phyloP scores from a whole-genome alignment of 2,329 filamentous ascomycete species.

The Xylaria sp. region DNA sequence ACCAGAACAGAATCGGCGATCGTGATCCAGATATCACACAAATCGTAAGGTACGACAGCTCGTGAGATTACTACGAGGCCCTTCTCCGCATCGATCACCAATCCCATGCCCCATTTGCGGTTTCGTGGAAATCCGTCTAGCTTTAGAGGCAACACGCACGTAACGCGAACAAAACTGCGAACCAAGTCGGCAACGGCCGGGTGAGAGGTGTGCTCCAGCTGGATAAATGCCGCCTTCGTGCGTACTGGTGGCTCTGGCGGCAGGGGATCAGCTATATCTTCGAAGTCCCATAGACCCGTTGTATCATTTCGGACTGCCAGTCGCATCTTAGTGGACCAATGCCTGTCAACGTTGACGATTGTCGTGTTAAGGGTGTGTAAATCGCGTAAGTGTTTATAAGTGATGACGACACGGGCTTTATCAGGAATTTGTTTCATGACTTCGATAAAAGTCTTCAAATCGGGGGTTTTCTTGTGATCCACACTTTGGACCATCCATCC shows the following conservation, averaged over 20 bases:
- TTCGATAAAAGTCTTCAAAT: slow-evolving; percentile 88
- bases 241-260: slow-evolving; percentile 77
- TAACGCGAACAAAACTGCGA: slow-evolving; percentile 92
- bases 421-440: slow-evolving; percentile 90
- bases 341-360: slow-evolving; percentile 90
- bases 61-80: slow-evolving; percentile 93
- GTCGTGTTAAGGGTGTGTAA: slow-evolving; percentile 93
- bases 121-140: slow-evolving; percentile 97
- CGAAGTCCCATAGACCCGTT: slow-evolving; percentile 94
- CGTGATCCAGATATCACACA: slow-evolving; percentile 95
- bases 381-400: slow-evolving; percentile 94
- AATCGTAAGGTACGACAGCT: slow-evolving; percentile 93
- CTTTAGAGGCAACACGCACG: slow-evolving; percentile 93
- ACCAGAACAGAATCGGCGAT: slow-evolving; percentile 97
- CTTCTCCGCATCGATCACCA: slow-evolving; percentile 97
- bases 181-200: slow-evolving; percentile 93
- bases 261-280: slow-evolving; percentile 82
- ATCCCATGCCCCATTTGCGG: slow-evolving; percentile 91
- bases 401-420: slow-evolving; percentile 85
- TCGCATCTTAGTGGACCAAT: slow-evolving; percentile 96
- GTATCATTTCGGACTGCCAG: slow-evolving; percentile 89
- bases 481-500: slow-evolving; percentile 95
- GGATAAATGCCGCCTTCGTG: slow-evolving; percentile 88
- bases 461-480: slow-evolving; percentile 89
- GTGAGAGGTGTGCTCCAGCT: slow-evolving; percentile 87